Evolutionary conservation across 1,139 yeast species (phyloP), one percentile per base, ranked within the genome.

Genomic region (Debaryomyces psychrophilus): DNA sequence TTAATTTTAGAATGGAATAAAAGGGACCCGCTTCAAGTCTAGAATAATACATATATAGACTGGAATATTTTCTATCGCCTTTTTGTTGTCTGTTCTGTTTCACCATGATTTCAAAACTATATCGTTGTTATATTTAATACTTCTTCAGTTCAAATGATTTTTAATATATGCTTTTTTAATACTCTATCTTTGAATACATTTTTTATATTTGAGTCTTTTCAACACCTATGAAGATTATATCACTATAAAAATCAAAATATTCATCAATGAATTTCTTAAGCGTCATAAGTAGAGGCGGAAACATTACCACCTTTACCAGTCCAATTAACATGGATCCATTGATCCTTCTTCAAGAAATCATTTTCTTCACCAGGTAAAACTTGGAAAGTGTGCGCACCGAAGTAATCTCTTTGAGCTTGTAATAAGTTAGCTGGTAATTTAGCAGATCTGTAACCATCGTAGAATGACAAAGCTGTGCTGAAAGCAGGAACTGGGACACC

Each of bases 321-420:
- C 99, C 99, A 93, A 95, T 93, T 92, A 68, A 92, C 80, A 79
- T 93, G 99, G 73, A 92, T 86, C 79, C 87, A 85, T 61, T 83
- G 76, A 65, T 81, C 95, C 62, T 77, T 83, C 77, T 93, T 92
- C 72, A 87, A 81, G 67, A 74, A 74, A 49, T 77, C 88, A 65
- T 82, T 79, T 61, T 89, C 97, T 64, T 66, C 73, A 73, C 95
- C 95, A 61, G 96, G 96, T 68, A 90, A 79, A 57, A 93, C 96
- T 73, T 84, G 83, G 90, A 93, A 93, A 67, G 99, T 93, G 84
- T 93, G 99, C 58, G 99, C 99, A 77, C 99, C 99, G 65, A 93
- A 93, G 89, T 92, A 93, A 74, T 93, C 99, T 81, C 99, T 90
- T 83, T 93, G 99, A 64, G 98, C 98, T 80, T 93, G 99, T 71